Evolutionary conservation across 2,329 filamentous ascomycete genomes (phyloP).

Genomic region (Trichoderma pleuroti): DNA sequence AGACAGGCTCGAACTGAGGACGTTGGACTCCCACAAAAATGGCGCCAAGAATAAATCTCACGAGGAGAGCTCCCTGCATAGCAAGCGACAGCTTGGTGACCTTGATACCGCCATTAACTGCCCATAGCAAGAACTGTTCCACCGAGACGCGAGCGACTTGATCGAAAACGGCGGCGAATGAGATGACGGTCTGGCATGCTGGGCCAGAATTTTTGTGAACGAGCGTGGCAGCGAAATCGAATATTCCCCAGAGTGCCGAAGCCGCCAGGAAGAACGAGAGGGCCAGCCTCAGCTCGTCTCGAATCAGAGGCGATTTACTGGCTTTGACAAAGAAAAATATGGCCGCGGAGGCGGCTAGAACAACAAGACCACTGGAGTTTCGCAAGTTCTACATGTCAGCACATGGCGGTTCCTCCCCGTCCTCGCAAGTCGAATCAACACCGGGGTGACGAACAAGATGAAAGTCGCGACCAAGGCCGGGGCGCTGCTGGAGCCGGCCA

Average conservation of each 20-base stretch:
- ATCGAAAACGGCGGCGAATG: slow-evolving; percentile 54
- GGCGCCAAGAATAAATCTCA: slow-evolving; percentile 50
- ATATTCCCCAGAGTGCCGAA: slow-evolving; percentile 52
- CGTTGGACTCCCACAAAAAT: slow-evolving; percentile 54
- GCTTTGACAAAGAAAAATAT: slow-evolving; percentile 46
- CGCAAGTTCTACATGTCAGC: slow-evolving; percentile 26
- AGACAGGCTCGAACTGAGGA: slow-evolving; percentile 50
- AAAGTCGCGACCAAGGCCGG: slow-evolving; percentile 54
- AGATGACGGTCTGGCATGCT: slow-evolving; percentile 50
- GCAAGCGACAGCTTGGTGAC: slow-evolving; percentile 38
- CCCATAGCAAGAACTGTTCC: slow-evolving; percentile 54
- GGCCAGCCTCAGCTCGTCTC: slow-evolving; percentile 62
- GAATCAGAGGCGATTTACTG: slow-evolving; percentile 47
- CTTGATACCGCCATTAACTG: slow-evolving; percentile 39
- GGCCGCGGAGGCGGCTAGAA: slow-evolving; percentile 48
- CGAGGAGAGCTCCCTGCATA: slow-evolving; percentile 45
- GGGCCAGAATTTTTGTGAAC: slow-evolving; percentile 41
- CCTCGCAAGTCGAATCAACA: slow-evolving; percentile 23
- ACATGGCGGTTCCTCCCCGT: slow-evolving; percentile 14
- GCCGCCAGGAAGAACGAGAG: slow-evolving; percentile 53
- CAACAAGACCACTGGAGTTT: slow-evolving; percentile 45
- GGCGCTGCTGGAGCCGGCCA: slow-evolving; percentile 44
- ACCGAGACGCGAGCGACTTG: slow-evolving; percentile 53
- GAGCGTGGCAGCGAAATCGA: slow-evolving; percentile 49
- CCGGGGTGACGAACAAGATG: slow-evolving; percentile 42